These are phyloP conservation scores for Fonsecaea erecta DNA, from an alignment of 2,329 filamentous ascomycete genomes.

Conservation along the genomic window DNA sequence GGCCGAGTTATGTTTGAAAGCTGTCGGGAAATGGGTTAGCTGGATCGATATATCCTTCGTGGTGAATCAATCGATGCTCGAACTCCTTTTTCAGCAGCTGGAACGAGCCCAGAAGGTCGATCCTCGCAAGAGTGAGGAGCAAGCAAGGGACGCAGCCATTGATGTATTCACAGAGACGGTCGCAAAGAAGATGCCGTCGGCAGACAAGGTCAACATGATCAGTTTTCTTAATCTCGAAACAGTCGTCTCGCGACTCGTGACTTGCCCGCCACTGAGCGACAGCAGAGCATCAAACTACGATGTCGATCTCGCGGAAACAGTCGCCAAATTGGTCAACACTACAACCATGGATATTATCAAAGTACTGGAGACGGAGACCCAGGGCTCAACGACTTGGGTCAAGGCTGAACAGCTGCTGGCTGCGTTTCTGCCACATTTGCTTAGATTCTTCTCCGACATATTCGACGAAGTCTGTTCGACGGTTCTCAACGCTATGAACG, in stretches of 20 bases:
- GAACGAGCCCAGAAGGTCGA: constrained; percentile 69
- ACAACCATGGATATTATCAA: constrained; percentile 85
- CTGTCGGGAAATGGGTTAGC: constrained; percentile 96
- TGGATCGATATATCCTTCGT: constrained; percentile 97
- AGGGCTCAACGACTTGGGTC: constrained; percentile 66
- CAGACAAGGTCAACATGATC: constrained; percentile 94
- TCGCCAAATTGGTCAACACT: constrained; percentile 94
- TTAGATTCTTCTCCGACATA: constrained; percentile 96
- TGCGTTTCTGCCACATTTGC: constrained; percentile 80
- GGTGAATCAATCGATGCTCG: constrained; percentile 86
- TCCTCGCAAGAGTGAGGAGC: constrained; percentile 72
- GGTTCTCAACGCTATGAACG: constrained; percentile 89
- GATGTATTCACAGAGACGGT: constrained; percentile 96
- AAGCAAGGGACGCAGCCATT: constrained; percentile 86
- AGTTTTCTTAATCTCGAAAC: constrained; percentile 83
- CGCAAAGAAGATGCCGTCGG: constrained; percentile 94
- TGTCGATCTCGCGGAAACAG: constrained; percentile 90
- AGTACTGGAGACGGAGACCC: constrained; percentile 72
- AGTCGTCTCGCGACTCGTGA: constrained; percentile 83
- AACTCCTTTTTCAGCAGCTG: constrained; percentile 81
- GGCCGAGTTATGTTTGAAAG: constrained; percentile 84
- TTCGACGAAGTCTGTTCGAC: constrained; percentile 98
- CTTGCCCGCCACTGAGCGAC: constrained; percentile 78
- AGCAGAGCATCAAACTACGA: constrained; percentile 86
- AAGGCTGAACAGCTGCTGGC: constrained; percentile 82